phyloP scores from a whole-genome alignment of 2,329 filamentous ascomycete genomes.

The Phoma sp. region DNA sequence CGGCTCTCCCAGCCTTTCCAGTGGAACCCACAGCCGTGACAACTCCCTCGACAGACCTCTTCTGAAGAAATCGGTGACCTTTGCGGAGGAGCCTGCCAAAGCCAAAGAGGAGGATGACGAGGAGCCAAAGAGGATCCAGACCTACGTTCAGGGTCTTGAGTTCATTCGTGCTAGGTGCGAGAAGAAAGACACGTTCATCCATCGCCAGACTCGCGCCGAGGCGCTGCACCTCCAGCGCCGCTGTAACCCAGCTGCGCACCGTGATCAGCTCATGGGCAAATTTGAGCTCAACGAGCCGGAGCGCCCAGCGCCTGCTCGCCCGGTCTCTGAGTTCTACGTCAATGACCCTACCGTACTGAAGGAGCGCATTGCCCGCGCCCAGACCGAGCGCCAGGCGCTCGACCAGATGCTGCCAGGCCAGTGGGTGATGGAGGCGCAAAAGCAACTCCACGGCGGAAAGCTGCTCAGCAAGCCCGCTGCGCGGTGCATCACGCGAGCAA shows the following conservation, averaged over 20 bases:
- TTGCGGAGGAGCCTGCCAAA: conserved; percentile 57
- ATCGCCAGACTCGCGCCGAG: conserved; percentile 84
- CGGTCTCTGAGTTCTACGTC: conserved; percentile 53
- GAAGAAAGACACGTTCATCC: conserved; percentile 78
- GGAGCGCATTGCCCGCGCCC: conserved; percentile 55
- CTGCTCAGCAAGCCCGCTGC: conserved; percentile 60
- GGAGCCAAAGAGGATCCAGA: conserved; percentile 63
- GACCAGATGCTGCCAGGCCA: conserved; percentile 67
- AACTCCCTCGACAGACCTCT: conserved; percentile 47
- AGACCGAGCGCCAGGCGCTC: conserved; percentile 82
- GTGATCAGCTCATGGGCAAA: conserved; percentile 82
- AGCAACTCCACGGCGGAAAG: conserved; percentile 65
- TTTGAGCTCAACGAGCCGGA: conserved; percentile 70
- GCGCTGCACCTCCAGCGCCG: conserved; percentile 83
- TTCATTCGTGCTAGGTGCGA: conserved; percentile 71
- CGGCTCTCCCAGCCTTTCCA: conserved; percentile 49
- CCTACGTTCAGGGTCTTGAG: conserved; percentile 89
- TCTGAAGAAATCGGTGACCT: conserved; percentile 77
- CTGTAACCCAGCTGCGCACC: conserved; percentile 73
- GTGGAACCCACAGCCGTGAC: conserved; percentile 39
- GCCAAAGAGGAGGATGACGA: conserved; percentile 31
- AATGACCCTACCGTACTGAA: conserved; percentile 69
- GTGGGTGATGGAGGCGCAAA: conserved; percentile 68
- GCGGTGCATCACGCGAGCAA: conserved; percentile 59
- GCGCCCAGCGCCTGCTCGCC: conserved; percentile 51